Evolutionary conservation across 257 asterid species (phyloP).

Genomic region (Jacaranda mimosifolia): DNA sequence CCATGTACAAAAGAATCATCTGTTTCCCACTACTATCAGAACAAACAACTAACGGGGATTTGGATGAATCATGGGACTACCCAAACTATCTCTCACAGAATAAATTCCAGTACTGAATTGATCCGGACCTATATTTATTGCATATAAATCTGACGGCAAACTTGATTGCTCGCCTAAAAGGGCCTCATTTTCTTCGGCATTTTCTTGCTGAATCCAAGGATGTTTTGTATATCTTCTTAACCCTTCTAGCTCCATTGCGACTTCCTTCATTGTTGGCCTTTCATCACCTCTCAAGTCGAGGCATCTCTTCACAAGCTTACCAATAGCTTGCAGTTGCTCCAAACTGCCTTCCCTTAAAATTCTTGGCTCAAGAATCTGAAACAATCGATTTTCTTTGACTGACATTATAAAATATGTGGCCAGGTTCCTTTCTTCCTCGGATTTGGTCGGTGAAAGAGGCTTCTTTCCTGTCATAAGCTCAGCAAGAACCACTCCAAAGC

Average conservation of each 20-base stretch:
- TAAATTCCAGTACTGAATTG: slow-evolving; percentile 27
- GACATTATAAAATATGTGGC: no score
- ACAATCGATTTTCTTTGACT: no score
- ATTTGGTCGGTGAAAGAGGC: no score
- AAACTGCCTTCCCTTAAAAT: slow-evolving; percentile 54
- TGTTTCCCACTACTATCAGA: not conserved
- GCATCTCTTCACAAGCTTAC: slow-evolving; percentile 58
- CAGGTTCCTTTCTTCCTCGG: no score
- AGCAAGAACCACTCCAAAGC: slow-evolving; percentile 52
- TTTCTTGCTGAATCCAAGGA: slow-evolving; percentile 33
- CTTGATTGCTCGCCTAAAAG: slow-evolving; percentile 34
- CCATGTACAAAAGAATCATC: not conserved
- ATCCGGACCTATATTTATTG: slow-evolving; percentile 10
- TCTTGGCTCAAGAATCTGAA: no score
- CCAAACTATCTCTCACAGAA: slow-evolving; percentile 28
- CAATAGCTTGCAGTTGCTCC: slow-evolving; percentile 43
- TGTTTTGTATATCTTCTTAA: slow-evolving; percentile 32
- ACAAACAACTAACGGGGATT: slow-evolving; percentile 36
- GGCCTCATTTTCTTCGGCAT: slow-evolving; percentile 31
- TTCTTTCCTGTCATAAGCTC: slow-evolving; percentile 33
- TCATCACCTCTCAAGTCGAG: slow-evolving; percentile 46
- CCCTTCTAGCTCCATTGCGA: slow-evolving; percentile 56
- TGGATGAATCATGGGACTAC: slow-evolving; percentile 28
- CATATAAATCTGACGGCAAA: slow-evolving; percentile 37
- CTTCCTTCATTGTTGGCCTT: slow-evolving; percentile 66